Percentiles rank a stretch among this genome's conserved stretches.
Evolutionary conservation across 371 early-diverging fungal genomes (phyloP).

Genomic region (Mortierella sp.): DNA sequence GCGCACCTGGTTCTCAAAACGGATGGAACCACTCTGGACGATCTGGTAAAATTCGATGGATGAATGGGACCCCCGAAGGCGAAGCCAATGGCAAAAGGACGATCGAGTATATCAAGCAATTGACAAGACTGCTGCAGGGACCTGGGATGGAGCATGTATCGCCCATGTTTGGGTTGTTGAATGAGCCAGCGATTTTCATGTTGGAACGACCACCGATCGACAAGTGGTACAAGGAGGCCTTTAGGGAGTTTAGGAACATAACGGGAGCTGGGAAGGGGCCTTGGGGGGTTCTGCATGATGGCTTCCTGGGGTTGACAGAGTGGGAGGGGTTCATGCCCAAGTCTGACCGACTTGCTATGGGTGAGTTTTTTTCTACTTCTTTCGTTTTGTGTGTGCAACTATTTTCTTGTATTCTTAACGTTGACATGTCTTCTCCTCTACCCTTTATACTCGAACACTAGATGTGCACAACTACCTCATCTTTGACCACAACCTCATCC

Average conservation of each 20-base stretch:
- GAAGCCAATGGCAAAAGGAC: conserved; percentile 50
- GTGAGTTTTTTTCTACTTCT: conserved; percentile 19
- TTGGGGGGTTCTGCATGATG: conserved; percentile 55
- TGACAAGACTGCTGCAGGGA: conserved; percentile 60
- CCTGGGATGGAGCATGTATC: conserved; percentile 68
- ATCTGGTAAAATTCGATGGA: conserved; percentile 60
- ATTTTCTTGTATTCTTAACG: neutral
- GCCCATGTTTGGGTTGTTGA: conserved; percentile 68
- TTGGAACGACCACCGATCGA: conserved; percentile 31
- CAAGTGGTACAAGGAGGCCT: conserved; percentile 52
- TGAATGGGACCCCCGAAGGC: conserved; percentile 59
- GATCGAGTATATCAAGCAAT: conserved; percentile 58
- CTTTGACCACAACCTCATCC: conserved; percentile 63
- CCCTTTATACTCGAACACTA: neutral
- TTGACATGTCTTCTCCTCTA: neutral
- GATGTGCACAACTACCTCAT: conserved; percentile 70
- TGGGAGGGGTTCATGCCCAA: conserved; percentile 59
- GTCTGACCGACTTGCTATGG: conserved; percentile 49
- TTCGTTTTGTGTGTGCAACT: neutral
- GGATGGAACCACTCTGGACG: conserved; percentile 83
- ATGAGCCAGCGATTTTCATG: conserved; percentile 59
- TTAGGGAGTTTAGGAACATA: conserved; percentile 37
- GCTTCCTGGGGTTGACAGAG: conserved; percentile 52
- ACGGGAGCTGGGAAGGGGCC: conserved; percentile 38
- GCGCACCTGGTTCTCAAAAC: conserved; percentile 85